A percentile compares a stretch with the other conserved stretches of the same genome.
phyloP scores from a whole-genome alignment of 352 stramenopile species.

The Aphanomyces astaci region DNA sequence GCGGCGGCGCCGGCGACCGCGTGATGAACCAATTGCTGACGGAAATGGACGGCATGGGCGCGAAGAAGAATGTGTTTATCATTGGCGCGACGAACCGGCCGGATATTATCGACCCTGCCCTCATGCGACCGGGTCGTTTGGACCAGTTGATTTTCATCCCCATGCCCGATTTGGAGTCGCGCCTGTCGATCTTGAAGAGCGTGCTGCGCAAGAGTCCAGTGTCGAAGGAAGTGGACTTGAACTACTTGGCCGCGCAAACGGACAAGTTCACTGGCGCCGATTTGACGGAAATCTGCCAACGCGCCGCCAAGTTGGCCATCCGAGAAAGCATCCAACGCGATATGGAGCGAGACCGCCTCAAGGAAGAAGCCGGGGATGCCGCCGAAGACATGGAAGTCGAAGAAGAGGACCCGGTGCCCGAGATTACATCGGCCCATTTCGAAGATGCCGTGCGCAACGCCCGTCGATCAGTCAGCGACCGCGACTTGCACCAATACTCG shows the following conservation, averaged over 20 bases:
- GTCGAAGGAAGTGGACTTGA: conserved; percentile 96
- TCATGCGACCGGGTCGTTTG: conserved; percentile 94
- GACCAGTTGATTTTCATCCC: conserved; percentile 96
- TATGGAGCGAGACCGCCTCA: conserved; percentile 95
- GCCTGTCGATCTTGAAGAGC: conserved; percentile 93
- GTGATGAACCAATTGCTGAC: conserved; percentile 99
- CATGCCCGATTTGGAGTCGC: conserved; percentile 95
- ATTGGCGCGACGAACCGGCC: conserved; percentile 93
- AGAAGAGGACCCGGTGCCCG: conserved; percentile 94
- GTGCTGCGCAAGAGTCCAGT: conserved; percentile 97
- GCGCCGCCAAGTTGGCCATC: conserved; percentile 98
- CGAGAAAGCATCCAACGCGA: conserved; percentile 98
- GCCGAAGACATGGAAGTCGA: conserved; percentile 92
- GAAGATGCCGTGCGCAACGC: conserved; percentile 96
- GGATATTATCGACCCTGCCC: conserved; percentile 96
- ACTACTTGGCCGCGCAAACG: conserved; percentile 93
- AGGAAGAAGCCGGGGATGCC: conserved; percentile 83
- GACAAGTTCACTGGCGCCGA: conserved; percentile 99
- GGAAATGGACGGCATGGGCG: conserved; percentile 98
- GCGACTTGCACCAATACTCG: conserved; percentile 91
- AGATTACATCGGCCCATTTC: conserved; percentile 94
- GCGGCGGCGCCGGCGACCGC: conserved; percentile 95
- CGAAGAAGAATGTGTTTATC: conserved; percentile 99
- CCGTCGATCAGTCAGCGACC: conserved; percentile 95
- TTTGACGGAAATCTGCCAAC: conserved; percentile 99